Conservation (phyloP, 495 filamentous ascomycete genomes). For the Massariosphaeria phaeospora region DNA sequence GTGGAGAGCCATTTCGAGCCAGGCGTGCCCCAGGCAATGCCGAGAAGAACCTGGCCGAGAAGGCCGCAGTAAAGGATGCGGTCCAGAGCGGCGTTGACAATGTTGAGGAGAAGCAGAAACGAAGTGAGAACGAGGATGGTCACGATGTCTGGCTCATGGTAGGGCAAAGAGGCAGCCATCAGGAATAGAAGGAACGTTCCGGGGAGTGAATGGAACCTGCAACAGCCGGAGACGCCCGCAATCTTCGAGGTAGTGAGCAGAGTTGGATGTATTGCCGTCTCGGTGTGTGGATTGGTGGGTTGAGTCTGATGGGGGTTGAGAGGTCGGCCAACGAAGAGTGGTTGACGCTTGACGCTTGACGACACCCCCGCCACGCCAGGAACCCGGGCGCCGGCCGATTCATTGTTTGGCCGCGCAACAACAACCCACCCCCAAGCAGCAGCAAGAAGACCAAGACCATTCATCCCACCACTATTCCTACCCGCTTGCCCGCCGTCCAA, state of each 20-base stretch:
- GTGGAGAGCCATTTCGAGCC: conserved; percentile 49
- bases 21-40: conserved; percentile 64
- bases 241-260: no score
- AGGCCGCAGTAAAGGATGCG: conserved; percentile 64
- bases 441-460: background rate
- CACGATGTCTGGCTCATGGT: conserved; percentile 56
- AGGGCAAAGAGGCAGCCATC: conserved; percentile 36
- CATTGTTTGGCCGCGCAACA: conserved; percentile 21
- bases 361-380: conserved; percentile 6
- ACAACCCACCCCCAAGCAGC: conserved; percentile 13
- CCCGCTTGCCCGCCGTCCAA: background rate
- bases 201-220: no score
- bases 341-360: conserved; percentile 2
- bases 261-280: background rate
- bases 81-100: conserved; percentile 55
- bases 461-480: conserved; percentile 13
- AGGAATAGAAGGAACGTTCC: background rate
- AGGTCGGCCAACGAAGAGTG: background rate
- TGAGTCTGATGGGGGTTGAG: conserved; percentile 11
- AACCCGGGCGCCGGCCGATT: background rate
- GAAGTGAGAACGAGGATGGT: conserved; percentile 58
- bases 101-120: conserved; percentile 63
- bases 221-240: no score
- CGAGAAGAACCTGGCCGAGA: conserved; percentile 69
- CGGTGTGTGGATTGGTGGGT: conserved; percentile 4